Evolutionary conservation across 1,284 basidiomycete genomes (phyloP), one percentile per base, ranked within the genome.

Genomic region (Baeospora myosura): DNA sequence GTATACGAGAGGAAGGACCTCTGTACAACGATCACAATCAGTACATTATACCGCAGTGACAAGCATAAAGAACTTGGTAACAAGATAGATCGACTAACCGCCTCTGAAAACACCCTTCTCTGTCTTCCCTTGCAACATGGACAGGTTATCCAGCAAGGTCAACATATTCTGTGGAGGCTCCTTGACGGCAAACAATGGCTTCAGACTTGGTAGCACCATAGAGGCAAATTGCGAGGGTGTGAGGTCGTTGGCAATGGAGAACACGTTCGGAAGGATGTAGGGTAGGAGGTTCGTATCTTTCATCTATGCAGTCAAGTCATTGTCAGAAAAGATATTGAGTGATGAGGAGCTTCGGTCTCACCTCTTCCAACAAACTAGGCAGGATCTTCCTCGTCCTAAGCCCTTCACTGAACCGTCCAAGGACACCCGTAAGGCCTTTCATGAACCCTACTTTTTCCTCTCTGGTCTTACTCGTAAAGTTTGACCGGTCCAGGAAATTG

Each of bases 121-220:
- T 0, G 91, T 94, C 66, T 99, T 99, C 45, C 73, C 77, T 54
- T 95, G 90, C 33, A 98, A 74, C 61, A 96, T 76, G 17, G 76
- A 68, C 11, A 98, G 72, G 56, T 96, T 94, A 49, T 97, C 94
- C 29, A 99, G 63, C 18, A 97, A 64, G 0, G 90, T 94, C 41
- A 95, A 63, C 86, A 96, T 93, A 53, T 94, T 97, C 62, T 98
- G 94, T 0, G 95, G 93, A 17, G 96, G 95, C 56, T 99, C 96
- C 61, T 89, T 93, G 52, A 98, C 69, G 0, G 69, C 70, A 53
- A 99, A 99, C 10, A 98, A 63, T 0, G 94, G 94, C 56, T 88
- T 92, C 26, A 98, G 70, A 55, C 84, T 88, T 1, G 91, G 91
- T 7, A 98, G 68, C 4, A 94, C 88, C 38, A 81, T 74, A 1